Percentiles rank a stretch among this genome's conserved stretches.
Conservation (phyloP, 108 stramenopile species). For the Aurantiochytrium sp. region DNA sequence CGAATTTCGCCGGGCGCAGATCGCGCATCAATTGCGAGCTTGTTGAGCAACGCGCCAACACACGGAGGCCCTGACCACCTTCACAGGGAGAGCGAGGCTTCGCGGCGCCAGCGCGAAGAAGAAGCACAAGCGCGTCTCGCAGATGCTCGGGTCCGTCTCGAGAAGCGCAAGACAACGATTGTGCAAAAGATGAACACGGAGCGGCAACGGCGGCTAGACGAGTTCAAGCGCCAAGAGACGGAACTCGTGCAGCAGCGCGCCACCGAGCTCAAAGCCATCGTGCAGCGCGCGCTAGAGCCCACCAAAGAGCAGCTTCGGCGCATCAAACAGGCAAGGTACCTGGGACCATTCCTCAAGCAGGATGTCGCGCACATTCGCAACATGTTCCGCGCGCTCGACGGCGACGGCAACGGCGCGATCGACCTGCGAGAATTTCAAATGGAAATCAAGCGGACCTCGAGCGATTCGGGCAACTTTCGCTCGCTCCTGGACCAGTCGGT, state of each 20-base stretch:
- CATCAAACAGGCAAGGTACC: background rate
- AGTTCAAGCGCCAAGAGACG: background rate
- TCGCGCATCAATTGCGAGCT: background rate
- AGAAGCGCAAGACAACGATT: background rate
- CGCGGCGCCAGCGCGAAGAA: background rate
- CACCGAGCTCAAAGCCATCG: background rate
- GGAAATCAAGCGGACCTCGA: constrained; percentile 3
- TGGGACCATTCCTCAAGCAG: background rate
- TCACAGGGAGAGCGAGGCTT: too few species aligned
- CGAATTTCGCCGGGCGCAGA: background rate
- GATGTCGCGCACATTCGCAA: constrained; percentile 7
- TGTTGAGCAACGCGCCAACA: too few species aligned
- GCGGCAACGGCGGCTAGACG: background rate
- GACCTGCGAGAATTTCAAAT: constrained; percentile 3
- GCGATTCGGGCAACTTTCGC: constrained; percentile 1
- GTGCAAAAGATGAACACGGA: background rate
- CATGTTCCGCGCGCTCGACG: background rate
- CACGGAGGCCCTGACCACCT: too few species aligned
- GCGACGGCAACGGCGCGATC: background rate
- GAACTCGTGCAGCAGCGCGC: background rate
- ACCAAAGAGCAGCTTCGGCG: background rate
- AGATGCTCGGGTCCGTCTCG: background rate
- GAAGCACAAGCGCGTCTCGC: background rate
- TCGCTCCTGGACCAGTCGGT: constrained; percentile 18
- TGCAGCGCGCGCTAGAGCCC: background rate